Conservation (phyloP, 345 rosid species). For the Ailanthus altissimus region DNA sequence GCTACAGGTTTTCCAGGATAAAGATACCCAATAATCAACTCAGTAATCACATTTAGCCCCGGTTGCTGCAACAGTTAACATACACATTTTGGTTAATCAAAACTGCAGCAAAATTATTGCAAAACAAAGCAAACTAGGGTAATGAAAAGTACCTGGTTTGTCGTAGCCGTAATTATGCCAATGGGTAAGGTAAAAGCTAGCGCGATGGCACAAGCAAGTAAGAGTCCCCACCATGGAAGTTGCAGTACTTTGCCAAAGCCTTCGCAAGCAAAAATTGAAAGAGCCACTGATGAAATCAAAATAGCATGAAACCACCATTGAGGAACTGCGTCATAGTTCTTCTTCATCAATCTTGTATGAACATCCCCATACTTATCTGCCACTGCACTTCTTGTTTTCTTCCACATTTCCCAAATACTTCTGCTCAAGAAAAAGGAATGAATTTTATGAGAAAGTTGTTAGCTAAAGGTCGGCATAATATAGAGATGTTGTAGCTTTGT, state of each 20-base stretch:
- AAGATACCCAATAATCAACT: conserved; percentile 56
- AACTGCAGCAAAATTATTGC: background rate
- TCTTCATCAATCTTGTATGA: conserved; percentile 75
- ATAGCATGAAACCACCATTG: conserved; percentile 55
- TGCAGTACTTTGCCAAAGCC: conserved; percentile 47
- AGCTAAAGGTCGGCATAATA: too few relatives aligned
- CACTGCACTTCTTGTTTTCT: conserved; percentile 32
- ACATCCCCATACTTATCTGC: conserved; percentile 46
- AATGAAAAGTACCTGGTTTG: conserved; percentile 40
- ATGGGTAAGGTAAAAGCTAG: conserved; percentile 48
- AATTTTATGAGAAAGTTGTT: background rate
- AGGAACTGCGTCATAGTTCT: conserved; percentile 47
- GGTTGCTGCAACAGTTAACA: conserved; percentile 38
- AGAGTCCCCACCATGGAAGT: conserved; percentile 64
- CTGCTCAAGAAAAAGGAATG: conserved; percentile 19
- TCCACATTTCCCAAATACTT: conserved; percentile 40
- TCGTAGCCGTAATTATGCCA: conserved; percentile 55
- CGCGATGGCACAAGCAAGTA: conserved; percentile 38
- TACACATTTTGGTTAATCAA: background rate
- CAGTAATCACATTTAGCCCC: conserved; percentile 51
- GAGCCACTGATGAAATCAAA: conserved; percentile 26
- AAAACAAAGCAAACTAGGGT: background rate
- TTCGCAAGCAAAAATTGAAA: conserved; percentile 47
- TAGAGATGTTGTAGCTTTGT: too few relatives aligned
- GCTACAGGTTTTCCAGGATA: conserved; percentile 57